A percentile compares a stretch with the other conserved stretches of the same genome.
These are phyloP conservation scores for Scutellaria minor DNA, from an alignment of 257 asterid species.

Conservation along the genomic window DNA sequence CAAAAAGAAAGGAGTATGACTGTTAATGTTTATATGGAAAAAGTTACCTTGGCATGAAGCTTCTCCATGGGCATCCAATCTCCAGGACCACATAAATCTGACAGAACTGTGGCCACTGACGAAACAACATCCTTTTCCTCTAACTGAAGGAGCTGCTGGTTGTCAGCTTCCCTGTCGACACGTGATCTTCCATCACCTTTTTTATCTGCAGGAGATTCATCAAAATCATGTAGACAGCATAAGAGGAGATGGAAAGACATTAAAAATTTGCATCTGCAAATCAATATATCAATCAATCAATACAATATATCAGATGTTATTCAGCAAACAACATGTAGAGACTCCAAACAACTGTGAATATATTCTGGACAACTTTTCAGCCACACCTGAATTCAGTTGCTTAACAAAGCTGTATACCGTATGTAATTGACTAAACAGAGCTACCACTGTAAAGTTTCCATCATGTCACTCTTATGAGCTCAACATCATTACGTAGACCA, in stretches of 20 bases:
- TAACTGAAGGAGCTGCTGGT: slow-evolving; percentile 77
- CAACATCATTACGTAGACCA: slow-evolving; percentile 2
- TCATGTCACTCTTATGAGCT: neutral
- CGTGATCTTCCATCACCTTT: slow-evolving; percentile 77
- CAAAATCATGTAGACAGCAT: slow-evolving; percentile 10
- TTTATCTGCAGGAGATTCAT: slow-evolving; percentile 61
- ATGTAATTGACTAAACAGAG: neutral
- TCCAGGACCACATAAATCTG: slow-evolving; percentile 96
- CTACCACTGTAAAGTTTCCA: neutral
- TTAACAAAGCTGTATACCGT: slow-evolving; percentile 3
- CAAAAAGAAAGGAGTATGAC: neutral
- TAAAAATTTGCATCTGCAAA: neutral
- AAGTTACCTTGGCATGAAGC: slow-evolving; percentile 79
- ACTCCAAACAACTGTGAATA: slow-evolving; percentile 4
- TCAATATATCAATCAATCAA: neutral
- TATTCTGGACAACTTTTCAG: neutral
- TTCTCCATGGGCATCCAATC: slow-evolving; percentile 98
- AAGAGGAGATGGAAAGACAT: slow-evolving; percentile 4
- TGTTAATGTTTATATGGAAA: neutral
- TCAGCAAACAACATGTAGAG: neutral
- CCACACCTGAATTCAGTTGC: slow-evolving; percentile 17
- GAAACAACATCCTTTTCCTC: slow-evolving; percentile 95
- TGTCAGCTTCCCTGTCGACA: slow-evolving; percentile 78
- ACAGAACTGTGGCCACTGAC: slow-evolving; percentile 85
- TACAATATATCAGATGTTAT: slow-evolving; percentile 8